phyloP scores from a whole-genome alignment of 768 basidiomycete genomes.

The Auricularia heimuer region DNA sequence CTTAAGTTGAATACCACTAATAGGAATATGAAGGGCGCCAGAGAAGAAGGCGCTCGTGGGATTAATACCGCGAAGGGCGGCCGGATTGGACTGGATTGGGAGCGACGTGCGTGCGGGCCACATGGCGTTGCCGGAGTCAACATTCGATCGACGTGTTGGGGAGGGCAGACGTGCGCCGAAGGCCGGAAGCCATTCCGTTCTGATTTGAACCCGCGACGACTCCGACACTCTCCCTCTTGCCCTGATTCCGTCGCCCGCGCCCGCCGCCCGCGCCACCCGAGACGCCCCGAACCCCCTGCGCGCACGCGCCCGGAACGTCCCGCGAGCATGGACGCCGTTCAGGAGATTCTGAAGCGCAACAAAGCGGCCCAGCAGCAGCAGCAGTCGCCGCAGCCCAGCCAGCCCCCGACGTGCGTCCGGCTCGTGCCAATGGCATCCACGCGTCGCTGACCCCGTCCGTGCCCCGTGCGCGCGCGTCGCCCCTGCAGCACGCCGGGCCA shows the following conservation, averaged over 20 bases:
- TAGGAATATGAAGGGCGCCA: background rate
- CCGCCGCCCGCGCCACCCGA: background rate
- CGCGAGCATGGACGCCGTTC: background rate
- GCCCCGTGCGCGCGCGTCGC: background rate
- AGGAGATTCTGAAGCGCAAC: background rate
- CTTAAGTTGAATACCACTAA: no score
- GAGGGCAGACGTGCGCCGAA: background rate
- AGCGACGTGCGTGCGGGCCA: background rate
- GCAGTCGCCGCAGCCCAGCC: background rate
- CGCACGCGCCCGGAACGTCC: background rate
- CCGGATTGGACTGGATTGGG: background rate
- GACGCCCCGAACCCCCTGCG: background rate
- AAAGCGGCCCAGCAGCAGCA: background rate
- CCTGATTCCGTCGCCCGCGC: background rate
- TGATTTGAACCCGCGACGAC: constrained; percentile 1
- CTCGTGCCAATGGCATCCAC: background rate
- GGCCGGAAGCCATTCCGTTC: background rate
- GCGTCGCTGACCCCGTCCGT: background rate
- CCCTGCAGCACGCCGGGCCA: background rate
- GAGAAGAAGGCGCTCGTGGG: background rate
- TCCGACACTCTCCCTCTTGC: background rate
- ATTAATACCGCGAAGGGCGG: background rate
- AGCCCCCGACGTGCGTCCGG: background rate
- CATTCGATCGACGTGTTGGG: background rate
- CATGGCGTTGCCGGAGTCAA: background rate